A percentile compares a stretch with the other conserved stretches of the same genome.
Conservation (phyloP, 108 stramenopile genomes). For the Nitzschia sp. region DNA sequence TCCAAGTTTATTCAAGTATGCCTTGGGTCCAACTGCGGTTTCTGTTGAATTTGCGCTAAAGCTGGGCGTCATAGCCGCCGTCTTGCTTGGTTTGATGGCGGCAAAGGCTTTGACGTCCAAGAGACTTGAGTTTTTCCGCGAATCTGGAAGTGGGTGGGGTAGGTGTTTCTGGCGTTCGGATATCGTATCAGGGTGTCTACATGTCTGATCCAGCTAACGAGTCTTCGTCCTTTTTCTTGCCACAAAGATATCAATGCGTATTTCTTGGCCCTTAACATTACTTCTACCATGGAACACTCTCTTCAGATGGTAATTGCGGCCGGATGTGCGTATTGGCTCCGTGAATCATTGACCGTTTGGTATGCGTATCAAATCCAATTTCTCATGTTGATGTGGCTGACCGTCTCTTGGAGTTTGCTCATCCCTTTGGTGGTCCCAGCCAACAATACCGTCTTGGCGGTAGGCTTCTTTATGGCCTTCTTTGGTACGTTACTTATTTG, state of each 20-base stretch:
- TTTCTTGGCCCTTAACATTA: constrained; percentile 40
- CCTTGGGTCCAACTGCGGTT: not conserved
- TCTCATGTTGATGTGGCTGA: constrained; percentile 36
- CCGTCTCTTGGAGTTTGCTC: constrained; percentile 41
- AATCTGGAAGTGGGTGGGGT: constrained; percentile 25
- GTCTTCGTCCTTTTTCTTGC: not conserved
- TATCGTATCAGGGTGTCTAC: no score
- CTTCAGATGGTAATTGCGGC: constrained; percentile 37
- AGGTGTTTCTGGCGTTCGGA: no score
- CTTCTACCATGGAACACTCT: constrained; percentile 35
- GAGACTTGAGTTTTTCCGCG: constrained; percentile 51
- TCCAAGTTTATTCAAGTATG: constrained; percentile 16
- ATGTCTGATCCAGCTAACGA: no score
- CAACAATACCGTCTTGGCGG: constrained; percentile 27
- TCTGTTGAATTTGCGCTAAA: constrained; percentile 29
- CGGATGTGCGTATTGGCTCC: constrained; percentile 29
- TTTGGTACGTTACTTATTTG: no score
- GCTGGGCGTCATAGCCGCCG: constrained; percentile 36
- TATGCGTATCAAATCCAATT: constrained; percentile 25
- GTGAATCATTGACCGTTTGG: constrained; percentile 21
- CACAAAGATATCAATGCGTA: constrained; percentile 40
- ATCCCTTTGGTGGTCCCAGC: constrained; percentile 41
- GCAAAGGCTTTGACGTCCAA: constrained; percentile 36
- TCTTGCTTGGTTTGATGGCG: constrained; percentile 40
- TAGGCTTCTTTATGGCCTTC: constrained; percentile 39